Base-by-base conservation (phyloP, 768 basidiomycete genomes). In the Amanita pseudoporphyria region DNA sequence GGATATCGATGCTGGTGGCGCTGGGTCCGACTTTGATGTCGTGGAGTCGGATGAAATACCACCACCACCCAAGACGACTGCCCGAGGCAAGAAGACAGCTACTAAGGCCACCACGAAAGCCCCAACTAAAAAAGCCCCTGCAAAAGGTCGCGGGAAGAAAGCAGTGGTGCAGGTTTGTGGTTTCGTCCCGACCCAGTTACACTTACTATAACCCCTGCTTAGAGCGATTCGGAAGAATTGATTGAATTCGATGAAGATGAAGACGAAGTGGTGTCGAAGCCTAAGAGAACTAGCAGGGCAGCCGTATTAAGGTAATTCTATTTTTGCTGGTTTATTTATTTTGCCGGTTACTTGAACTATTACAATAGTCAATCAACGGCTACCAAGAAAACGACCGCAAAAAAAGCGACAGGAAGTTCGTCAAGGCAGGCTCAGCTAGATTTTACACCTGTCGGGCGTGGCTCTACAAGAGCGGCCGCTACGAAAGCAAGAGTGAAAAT, bases 381-480 rank as follows among this genome's bases (percentile, higher is more conserved):
- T 12, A 32, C 65, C 4, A 74, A 72, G 57, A 75, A 70, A 52
- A 66, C 72, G 32, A 64, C 68, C 32, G 62, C 67, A 16, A 71
- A 64, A 53, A 87, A 79, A 58, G 66, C 77, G 2, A 65, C 79
- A 3, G 69, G 79, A 1, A 76, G 45, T 52, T 71, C 35, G 30
- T 41, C 65, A 6, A 78, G 72, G 49, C 83, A 85, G 61, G 52
- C 72, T 1, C 82, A 79, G 38, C 62, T 88, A 47, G 76, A 66
- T 31, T 88, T 88, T 53, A 76, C 80, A 0, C 80, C 85, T 9
- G 70, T 68, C 18, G 75, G 75, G 6, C 68, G 81, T 30, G 74
- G 80, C 13, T 78, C 69, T 1, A 65, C 80, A 1, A 65, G 87
- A 46, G 74, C 83, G 0, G 87, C 87, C 12, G 87, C 87, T 6